These are phyloP conservation scores for Russula brevipes DNA, from an alignment of 768 basidiomycete species.

Conservation along the genomic window DNA sequence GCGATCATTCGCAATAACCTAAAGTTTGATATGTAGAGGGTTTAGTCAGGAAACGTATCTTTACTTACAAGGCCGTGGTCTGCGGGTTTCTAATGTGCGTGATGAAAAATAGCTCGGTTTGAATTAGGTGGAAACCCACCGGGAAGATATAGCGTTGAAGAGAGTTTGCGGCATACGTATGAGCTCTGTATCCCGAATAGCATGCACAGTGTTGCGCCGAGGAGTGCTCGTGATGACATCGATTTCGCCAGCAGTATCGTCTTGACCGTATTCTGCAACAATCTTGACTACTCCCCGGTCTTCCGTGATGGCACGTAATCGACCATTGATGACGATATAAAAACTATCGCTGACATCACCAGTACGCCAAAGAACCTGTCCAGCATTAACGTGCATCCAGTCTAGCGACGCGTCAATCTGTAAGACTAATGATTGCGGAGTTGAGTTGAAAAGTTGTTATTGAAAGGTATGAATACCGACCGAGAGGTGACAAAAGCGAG, in stretches of 20 bases:
- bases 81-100: slow-evolving; percentile 61
- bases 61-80: slow-evolving; percentile 71
- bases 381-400: slow-evolving; percentile 96
- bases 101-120: slow-evolving; percentile 11
- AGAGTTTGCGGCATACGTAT: slow-evolving; percentile 95
- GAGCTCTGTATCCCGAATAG: slow-evolving; percentile 95
- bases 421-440: slow-evolving; percentile 51
- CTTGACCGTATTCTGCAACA: slow-evolving; percentile 92
- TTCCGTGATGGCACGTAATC: slow-evolving; percentile 84
- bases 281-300: slow-evolving; percentile 73
- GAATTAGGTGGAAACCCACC: slow-evolving; percentile 39
- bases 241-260: slow-evolving; percentile 93
- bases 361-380: slow-evolving; percentile 91
- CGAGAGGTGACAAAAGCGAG: slow-evolving; percentile 86
- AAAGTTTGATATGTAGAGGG: neutral
- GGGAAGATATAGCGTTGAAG: slow-evolving; percentile 93
- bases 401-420: slow-evolving; percentile 97
- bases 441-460: neutral
- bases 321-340: slow-evolving; percentile 97
- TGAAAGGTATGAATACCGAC: slow-evolving; percentile 39
- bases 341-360: slow-evolving; percentile 91
- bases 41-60: slow-evolving; percentile 25
- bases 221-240: slow-evolving; percentile 93
- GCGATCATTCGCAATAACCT: slow-evolving; percentile 87
- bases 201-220: slow-evolving; percentile 88